Conservation (phyloP, 2,329 filamentous ascomycete species). For the Talaromyces rugulosus region DNA sequence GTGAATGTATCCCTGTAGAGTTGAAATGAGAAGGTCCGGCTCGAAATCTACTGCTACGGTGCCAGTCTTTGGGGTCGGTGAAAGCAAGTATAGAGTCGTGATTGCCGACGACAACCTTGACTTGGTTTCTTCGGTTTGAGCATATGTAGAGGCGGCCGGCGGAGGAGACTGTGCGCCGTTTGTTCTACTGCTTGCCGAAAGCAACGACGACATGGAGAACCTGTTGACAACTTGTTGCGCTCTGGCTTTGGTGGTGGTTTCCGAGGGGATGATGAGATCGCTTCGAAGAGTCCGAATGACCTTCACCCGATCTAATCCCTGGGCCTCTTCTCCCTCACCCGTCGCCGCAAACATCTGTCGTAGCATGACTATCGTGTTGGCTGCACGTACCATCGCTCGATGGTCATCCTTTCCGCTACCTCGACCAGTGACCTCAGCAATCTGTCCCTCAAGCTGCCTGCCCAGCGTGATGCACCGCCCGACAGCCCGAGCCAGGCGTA, state of each 20-base stretch:
- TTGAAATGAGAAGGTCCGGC: constrained; percentile 68
- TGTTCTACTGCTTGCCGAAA: constrained; percentile 19
- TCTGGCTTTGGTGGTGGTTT: constrained; percentile 66
- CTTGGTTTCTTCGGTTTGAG: constrained; percentile 69
- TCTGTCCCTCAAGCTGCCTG: constrained; percentile 80
- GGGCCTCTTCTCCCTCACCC: constrained; percentile 68
- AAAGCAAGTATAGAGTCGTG: constrained; percentile 74
- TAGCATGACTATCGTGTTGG: constrained; percentile 72
- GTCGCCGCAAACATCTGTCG: constrained; percentile 66
- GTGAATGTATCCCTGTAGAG: constrained; percentile 77
- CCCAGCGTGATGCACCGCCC: constrained; percentile 76
- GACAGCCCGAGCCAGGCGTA: constrained; percentile 71
- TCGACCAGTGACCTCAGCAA: constrained; percentile 61
- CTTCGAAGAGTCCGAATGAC: constrained; percentile 67
- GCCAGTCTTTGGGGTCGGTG: constrained; percentile 56
- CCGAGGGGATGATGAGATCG: constrained; percentile 65
- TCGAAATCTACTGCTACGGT: constrained; percentile 47
- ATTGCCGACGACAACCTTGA: constrained; percentile 69
- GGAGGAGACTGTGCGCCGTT: constrained; percentile 17
- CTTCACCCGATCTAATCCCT: constrained; percentile 69
- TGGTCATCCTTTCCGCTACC: constrained; percentile 61
- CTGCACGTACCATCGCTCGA: constrained; percentile 73
- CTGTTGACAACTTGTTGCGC: constrained; percentile 78
- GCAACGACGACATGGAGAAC: constrained; percentile 67
- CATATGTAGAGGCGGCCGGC: constrained; percentile 45